Conservation (phyloP, 352 stramenopile genomes). For the Elongisporangium undulatum region DNA sequence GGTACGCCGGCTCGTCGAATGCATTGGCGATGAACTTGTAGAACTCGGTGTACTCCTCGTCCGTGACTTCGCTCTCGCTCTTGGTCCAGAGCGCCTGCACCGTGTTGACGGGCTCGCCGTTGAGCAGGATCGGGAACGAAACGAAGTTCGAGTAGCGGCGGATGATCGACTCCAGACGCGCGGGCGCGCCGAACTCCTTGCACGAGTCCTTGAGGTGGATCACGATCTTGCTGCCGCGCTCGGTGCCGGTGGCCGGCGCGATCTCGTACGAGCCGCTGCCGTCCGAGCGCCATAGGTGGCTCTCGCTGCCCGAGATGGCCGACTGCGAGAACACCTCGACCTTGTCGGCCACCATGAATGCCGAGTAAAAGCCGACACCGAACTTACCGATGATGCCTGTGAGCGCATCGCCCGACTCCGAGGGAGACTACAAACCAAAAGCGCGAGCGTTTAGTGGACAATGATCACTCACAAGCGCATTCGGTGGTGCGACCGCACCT, state of each 20-base stretch:
- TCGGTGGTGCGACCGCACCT: constrained; percentile 12
- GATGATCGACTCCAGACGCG: constrained; percentile 95
- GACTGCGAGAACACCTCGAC: constrained; percentile 92
- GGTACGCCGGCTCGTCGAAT: constrained; percentile 92
- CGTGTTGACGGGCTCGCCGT: constrained; percentile 97
- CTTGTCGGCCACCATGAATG: constrained; percentile 98
- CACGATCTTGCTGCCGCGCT: constrained; percentile 95
- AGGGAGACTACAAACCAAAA: constrained; percentile 23
- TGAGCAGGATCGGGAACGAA: constrained; percentile 97
- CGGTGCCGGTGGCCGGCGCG: constrained; percentile 55
- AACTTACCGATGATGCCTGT: constrained; percentile 99
- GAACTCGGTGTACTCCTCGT: constrained; percentile 97
- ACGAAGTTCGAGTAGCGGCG: constrained; percentile 99
- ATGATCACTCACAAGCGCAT: neutral
- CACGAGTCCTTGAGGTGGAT: constrained; percentile 97
- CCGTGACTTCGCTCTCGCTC: constrained; percentile 92
- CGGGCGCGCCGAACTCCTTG: constrained; percentile 91
- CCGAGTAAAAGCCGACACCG: constrained; percentile 99
- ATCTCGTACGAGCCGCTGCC: constrained; percentile 83
- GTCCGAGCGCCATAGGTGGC: constrained; percentile 75
- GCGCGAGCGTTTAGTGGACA: neutral
- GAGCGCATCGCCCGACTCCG: constrained; percentile 64
- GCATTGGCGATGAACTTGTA: constrained; percentile 97
- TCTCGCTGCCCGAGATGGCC: constrained; percentile 38
- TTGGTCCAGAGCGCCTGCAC: constrained; percentile 98